Conservation (phyloP, 2,329 filamentous ascomycete species). For the Sclerotinia sclerotiorum region DNA sequence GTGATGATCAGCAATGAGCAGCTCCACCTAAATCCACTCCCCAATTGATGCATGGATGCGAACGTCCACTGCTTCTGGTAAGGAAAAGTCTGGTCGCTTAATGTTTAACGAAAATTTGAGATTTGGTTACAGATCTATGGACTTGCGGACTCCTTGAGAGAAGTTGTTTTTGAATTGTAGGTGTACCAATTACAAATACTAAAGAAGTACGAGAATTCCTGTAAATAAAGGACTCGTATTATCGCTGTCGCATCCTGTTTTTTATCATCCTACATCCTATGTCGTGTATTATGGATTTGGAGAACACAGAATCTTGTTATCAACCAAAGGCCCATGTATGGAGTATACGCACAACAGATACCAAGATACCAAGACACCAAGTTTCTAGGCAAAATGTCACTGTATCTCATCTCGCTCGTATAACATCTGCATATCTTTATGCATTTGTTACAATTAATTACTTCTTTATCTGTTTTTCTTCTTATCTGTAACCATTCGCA, state of each 20-base stretch:
- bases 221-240: not conserved
- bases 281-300: not conserved
- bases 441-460: not conserved
- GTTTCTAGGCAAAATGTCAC: not conserved
- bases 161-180: not conserved
- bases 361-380: conserved; percentile 2
- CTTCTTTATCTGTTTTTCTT: not conserved
- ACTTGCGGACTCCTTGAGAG: not conserved
- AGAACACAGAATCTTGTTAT: not conserved
- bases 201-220: not conserved
- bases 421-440: not conserved
- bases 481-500: not conserved
- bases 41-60: too few relatives aligned
- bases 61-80: not conserved
- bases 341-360: not conserved
- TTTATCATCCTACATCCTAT: not conserved
- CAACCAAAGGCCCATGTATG: not conserved
- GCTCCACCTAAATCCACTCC: too few relatives aligned
- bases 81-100: not conserved
- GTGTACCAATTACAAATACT: not conserved
- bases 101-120: not conserved
- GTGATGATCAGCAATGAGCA: conserved; percentile 4
- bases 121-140: not conserved
- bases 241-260: not conserved
- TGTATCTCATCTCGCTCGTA: not conserved